Conservation (phyloP, 202 grass and related monocot species). For the Dendrocalamus latiflorus region DNA sequence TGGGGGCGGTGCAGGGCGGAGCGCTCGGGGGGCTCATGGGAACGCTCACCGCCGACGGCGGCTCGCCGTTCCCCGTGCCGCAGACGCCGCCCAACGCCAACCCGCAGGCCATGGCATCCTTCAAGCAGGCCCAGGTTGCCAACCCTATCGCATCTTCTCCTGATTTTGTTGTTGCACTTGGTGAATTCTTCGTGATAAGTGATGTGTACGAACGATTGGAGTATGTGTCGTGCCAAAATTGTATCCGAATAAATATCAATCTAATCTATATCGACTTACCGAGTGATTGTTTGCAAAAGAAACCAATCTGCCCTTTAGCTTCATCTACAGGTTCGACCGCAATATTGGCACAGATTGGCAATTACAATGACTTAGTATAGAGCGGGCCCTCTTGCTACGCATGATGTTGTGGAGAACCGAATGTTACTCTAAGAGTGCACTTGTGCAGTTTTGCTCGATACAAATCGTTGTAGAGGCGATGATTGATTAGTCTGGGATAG, state of each 20-base stretch:
- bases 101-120: constrained; percentile 61
- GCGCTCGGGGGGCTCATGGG: constrained; percentile 81
- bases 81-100: constrained; percentile 42
- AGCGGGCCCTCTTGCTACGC: background rate
- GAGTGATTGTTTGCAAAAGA: background rate
- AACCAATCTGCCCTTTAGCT: background rate
- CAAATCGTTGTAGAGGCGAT: background rate
- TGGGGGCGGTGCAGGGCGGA: constrained; percentile 69
- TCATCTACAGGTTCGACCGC: background rate
- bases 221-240: background rate
- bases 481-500: background rate
- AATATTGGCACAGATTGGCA: background rate
- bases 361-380: background rate
- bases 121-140: constrained; percentile 80
- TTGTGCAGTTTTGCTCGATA: background rate
- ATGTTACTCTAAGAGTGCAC: background rate
- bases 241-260: background rate
- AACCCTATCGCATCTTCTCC: background rate
- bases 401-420: too few species aligned
- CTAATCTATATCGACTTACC: background rate
- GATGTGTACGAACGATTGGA: background rate
- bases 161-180: background rate
- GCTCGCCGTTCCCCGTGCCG: constrained; percentile 49
- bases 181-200: background rate
- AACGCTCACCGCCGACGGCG: constrained; percentile 49